These are phyloP conservation scores for Hericium erinaceus DNA, from an alignment of 768 basidiomycete genomes.

Conservation along the genomic window DNA sequence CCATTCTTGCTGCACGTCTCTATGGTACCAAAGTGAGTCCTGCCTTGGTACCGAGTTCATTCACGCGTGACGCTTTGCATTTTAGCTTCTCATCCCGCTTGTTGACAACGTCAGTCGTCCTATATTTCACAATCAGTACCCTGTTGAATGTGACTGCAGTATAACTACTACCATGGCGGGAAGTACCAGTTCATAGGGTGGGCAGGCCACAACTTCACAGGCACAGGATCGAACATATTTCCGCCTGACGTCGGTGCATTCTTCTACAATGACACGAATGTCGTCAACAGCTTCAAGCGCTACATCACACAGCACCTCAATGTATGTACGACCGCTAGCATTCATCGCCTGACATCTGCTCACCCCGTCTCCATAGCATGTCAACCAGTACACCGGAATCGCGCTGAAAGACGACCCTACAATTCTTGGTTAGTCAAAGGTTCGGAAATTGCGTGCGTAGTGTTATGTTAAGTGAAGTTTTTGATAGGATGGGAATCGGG, in stretches of 20 bases:
- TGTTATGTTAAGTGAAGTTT: background rate
- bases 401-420: slow-evolving; percentile 21
- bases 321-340: background rate
- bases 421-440: slow-evolving; percentile 11
- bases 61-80: too few relatives aligned
- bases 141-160: background rate
- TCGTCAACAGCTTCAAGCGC: slow-evolving; percentile 9
- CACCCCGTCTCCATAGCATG: slow-evolving; percentile 12
- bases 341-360: background rate
- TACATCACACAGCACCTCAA: background rate
- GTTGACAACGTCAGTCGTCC: slow-evolving; percentile 15
- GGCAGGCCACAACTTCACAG: slow-evolving; percentile 3
- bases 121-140: background rate
- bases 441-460: background rate
- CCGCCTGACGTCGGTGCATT: slow-evolving; percentile 17
- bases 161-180: slow-evolving; percentile 21
- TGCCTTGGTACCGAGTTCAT: too few relatives aligned
- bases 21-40: background rate
- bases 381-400: slow-evolving; percentile 20
- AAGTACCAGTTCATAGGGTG: slow-evolving; percentile 23
- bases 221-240: slow-evolving; percentile 19
- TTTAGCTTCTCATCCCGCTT: slow-evolving; percentile 13
- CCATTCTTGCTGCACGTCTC: slow-evolving; percentile 9
- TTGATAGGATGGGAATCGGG: slow-evolving; percentile 19
- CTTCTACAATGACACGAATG: slow-evolving; percentile 17